Evolutionary conservation across 2,329 filamentous ascomycete species (phyloP).

Genomic region (Penicillium sp.): DNA sequence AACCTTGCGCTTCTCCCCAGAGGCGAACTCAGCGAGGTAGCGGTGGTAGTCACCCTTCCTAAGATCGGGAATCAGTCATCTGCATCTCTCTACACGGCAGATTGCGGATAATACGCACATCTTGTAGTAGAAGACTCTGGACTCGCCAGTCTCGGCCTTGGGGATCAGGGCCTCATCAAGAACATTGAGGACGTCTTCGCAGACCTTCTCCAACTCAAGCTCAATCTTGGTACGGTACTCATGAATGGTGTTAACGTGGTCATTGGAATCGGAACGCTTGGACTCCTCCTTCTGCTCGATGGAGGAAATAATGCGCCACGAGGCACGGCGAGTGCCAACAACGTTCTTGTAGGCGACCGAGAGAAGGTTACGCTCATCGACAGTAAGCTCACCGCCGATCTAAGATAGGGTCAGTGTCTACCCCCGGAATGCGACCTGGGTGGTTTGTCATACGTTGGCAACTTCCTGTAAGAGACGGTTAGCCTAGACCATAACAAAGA

Average conservation of each 20-base stretch:
- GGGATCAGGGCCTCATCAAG: slow-evolving; percentile 91
- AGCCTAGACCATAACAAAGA: slow-evolving; percentile 24
- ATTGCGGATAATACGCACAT: slow-evolving; percentile 60
- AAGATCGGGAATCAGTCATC: slow-evolving; percentile 66
- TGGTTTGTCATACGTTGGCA: slow-evolving; percentile 68
- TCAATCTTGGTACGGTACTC: slow-evolving; percentile 97
- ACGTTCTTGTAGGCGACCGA: slow-evolving; percentile 99
- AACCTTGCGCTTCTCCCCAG: slow-evolving; percentile 91
- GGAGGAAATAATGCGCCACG: slow-evolving; percentile 98
- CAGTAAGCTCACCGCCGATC: slow-evolving; percentile 67
- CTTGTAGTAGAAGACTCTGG: slow-evolving; percentile 99
- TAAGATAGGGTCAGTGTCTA: slow-evolving; percentile 33
- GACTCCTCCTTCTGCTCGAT: slow-evolving; percentile 99
- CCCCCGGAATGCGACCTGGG: not conserved
- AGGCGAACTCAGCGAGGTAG: slow-evolving; percentile 95
- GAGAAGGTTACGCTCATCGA: slow-evolving; percentile 83
- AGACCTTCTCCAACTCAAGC: slow-evolving; percentile 94
- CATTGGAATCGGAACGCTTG: slow-evolving; percentile 77
- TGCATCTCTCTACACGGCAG: slow-evolving; percentile 28
- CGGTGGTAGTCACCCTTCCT: slow-evolving; percentile 99
- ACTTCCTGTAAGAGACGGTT: slow-evolving; percentile 67
- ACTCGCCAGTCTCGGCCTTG: slow-evolving; percentile 94
- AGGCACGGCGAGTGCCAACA: slow-evolving; percentile 94
- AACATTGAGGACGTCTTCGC: slow-evolving; percentile 95
- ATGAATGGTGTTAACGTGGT: slow-evolving; percentile 90